phyloP scores from a whole-genome alignment of 2,329 filamentous ascomycete genomes.

The Epichloe amarillans region DNA sequence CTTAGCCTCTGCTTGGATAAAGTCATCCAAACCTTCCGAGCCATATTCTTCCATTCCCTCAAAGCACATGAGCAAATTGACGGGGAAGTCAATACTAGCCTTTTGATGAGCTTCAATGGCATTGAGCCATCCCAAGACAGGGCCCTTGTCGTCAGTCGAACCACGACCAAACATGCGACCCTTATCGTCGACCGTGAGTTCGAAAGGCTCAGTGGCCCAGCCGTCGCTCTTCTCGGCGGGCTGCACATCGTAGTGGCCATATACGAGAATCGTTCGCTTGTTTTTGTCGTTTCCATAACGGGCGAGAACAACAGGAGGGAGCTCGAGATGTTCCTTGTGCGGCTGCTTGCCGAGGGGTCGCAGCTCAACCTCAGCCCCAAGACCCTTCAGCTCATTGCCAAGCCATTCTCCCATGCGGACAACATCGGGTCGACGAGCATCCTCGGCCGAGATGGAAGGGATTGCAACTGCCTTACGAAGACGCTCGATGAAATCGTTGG shows the following conservation, averaged over 20 bases:
- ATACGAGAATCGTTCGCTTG: conserved; percentile 92
- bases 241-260: conserved; percentile 98
- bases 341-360: conserved; percentile 84
- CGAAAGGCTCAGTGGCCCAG: conserved; percentile 91
- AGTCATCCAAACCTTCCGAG: conserved; percentile 88
- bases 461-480: conserved; percentile 89
- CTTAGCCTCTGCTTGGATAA: conserved; percentile 83
- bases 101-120: conserved; percentile 96
- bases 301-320: conserved; percentile 83
- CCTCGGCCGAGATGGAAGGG: conserved; percentile 87
- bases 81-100: conserved; percentile 84
- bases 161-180: conserved; percentile 94
- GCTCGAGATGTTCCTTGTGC: conserved; percentile 75
- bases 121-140: conserved; percentile 93
- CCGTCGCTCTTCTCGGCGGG: conserved; percentile 86
- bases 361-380: conserved; percentile 80
- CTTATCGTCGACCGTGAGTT: conserved; percentile 74
- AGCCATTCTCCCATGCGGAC: conserved; percentile 94
- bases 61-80: conserved; percentile 98
- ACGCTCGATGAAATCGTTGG: conserved; percentile 75
- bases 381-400: conserved; percentile 62
- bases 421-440: conserved; percentile 78
- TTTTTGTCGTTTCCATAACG: conserved; percentile 84
- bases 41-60: conserved; percentile 99
- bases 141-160: conserved; percentile 94